Base-by-base conservation (phyloP, 78 protist genomes). In the Protostelium mycophagum region DNA sequence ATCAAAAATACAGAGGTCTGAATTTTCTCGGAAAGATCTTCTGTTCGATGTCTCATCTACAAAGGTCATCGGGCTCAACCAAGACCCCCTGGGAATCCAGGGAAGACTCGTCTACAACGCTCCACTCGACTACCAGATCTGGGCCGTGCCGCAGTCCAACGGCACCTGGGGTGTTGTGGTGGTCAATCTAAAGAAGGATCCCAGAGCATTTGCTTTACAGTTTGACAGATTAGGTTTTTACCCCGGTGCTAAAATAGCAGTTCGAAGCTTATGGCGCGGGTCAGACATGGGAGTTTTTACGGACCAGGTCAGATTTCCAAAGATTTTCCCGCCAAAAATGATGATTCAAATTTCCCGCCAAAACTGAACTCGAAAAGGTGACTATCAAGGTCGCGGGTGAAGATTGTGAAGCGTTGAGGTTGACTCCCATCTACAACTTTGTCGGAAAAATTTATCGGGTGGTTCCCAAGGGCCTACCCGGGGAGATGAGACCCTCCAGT, bases 41-140 rank as follows among this genome's bases (percentile, higher is more conserved):
- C 83, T 38, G 1, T 0, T 35, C 0, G 87, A 87, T 16, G 83
- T 91, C 35, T 37, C 90, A 9, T 88, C 89, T 1, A 34, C 73
- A 31, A 94, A 96, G 28, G 94, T 94, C 37, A 96, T 96, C 87
- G 91, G 38, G 83, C 89, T 94, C 37, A 90, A 88, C 84, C 96
- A 95, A 84, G 97, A 95, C 85, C 83, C 96, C 85, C 85, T 95
- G 0, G 97, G 97, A 0, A 39, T 89, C 29, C 97, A 93, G 89
- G 95, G 97, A 37, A 28, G 84, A 0, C 38, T 87, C 31, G 93
- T 93, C 31, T 51, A 51, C 73, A 16, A 51, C 16, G 5, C 73
- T 51, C 73, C 73, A 16, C 5, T 25, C 73, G 31, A 51, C 5
- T 51, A 51, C 73, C 73, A 51, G 73, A 51, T 51, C 16, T 51